Evolutionary conservation across 768 basidiomycete genomes (phyloP).

Genomic region (Trichaptum fuscoviolaceum): DNA sequence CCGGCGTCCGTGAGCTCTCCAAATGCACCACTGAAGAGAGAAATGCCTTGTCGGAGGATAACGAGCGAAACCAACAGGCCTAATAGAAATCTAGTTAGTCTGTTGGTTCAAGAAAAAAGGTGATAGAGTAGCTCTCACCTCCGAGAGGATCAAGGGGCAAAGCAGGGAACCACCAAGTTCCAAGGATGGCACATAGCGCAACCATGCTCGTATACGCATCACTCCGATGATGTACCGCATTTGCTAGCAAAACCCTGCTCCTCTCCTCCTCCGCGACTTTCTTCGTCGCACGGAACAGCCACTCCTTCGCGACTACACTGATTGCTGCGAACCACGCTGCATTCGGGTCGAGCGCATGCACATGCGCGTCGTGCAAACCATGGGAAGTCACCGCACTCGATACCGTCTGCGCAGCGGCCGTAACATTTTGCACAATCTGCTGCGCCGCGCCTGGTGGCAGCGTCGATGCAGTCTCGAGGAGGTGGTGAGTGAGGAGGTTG

Average conservation of each 20-base stretch:
- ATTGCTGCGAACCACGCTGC: slow-evolving; percentile 94
- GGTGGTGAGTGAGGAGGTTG: slow-evolving; percentile 69
- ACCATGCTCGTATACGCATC: slow-evolving; percentile 93
- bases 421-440: slow-evolving; percentile 53
- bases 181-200: slow-evolving; percentile 88
- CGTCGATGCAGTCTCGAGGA: slow-evolving; percentile 58
- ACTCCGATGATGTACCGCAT: slow-evolving; percentile 95
- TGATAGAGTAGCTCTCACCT: slow-evolving; percentile 42
- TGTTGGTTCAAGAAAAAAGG: background rate
- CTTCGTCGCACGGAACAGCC: slow-evolving; percentile 85
- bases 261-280: slow-evolving; percentile 87
- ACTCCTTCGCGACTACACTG: slow-evolving; percentile 84
- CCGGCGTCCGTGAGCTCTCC: slow-evolving; percentile 83
- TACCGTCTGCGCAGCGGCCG: slow-evolving; percentile 49
- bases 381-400: slow-evolving; percentile 23
- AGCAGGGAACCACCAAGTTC: slow-evolving; percentile 81
- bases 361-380: slow-evolving; percentile 47
- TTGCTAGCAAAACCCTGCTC: slow-evolving; percentile 90
- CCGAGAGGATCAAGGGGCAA: slow-evolving; percentile 91
- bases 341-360: slow-evolving; percentile 73
- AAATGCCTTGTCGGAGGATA: slow-evolving; percentile 75
- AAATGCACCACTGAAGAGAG: slow-evolving; percentile 63
- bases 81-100: slow-evolving; percentile 22
- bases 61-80: slow-evolving; percentile 87
- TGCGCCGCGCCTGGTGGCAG: slow-evolving; percentile 62